phyloP scores from a whole-genome alignment of 345 rosid genomes.

The Lepidium africanum region DNA sequence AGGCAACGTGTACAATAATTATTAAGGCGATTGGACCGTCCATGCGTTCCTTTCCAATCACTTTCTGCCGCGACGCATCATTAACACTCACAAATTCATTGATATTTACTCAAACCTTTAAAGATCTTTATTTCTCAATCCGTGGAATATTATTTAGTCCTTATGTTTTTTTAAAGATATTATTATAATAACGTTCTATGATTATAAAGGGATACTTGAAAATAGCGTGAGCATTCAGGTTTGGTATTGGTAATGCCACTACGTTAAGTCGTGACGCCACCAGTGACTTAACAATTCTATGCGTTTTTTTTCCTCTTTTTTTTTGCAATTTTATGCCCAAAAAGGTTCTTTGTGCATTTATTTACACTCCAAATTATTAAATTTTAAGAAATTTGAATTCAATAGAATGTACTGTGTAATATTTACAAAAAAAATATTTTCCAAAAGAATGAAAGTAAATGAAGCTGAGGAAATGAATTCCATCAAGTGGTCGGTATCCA shows the following conservation, averaged over 20 bases:
- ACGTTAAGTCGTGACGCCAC: neutral
- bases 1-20: neutral
- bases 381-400: too few relatives aligned
- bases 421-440: too few relatives aligned
- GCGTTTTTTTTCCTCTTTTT: neutral
- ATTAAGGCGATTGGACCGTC: neutral
- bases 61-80: neutral
- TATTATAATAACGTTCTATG: neutral
- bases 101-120: neutral
- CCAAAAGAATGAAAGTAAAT: neutral
- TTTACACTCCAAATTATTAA: too few relatives aligned
- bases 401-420: too few relatives aligned
- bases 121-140: neutral
- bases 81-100: neutral
- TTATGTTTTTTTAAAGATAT: neutral
- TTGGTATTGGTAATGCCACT: neutral
- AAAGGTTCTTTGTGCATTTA: too few relatives aligned
- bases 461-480: neutral
- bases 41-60: neutral
- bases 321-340: too few relatives aligned
- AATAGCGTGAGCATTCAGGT: neutral
- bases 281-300: neutral
- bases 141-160: too few relatives aligned
- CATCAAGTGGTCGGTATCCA: too few relatives aligned
- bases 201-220: neutral